Conservation (phyloP, 176 grass and related monocot species). For the Panicum miliaceum region DNA sequence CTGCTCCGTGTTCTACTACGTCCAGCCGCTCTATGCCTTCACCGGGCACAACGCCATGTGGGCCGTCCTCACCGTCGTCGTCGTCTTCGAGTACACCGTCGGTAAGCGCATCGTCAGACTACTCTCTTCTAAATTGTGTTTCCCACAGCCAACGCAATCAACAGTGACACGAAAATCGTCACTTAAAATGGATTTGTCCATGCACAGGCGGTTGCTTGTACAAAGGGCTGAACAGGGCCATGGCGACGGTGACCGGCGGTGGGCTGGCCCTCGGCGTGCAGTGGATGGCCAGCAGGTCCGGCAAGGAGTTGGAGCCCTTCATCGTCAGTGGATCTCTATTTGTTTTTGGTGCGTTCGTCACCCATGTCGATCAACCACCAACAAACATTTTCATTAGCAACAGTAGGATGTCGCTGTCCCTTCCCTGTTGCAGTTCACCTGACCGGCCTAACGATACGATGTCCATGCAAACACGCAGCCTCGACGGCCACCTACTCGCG, state of each 20-base stretch:
- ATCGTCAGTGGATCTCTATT: constrained; percentile 71
- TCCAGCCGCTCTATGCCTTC: constrained; percentile 55
- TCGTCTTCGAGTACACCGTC: constrained; percentile 76
- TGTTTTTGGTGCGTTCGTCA: constrained; percentile 58
- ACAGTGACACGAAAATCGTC: background rate
- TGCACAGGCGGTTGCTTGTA: constrained; percentile 75
- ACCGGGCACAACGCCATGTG: constrained; percentile 62
- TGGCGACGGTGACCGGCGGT: constrained; percentile 67
- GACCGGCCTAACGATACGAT: background rate
- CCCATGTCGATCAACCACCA: background rate
- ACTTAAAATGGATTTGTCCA: background rate
- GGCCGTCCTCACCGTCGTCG: constrained; percentile 62
- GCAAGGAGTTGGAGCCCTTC: constrained; percentile 62
- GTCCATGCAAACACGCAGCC: constrained; percentile 30
- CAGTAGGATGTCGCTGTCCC: background rate
- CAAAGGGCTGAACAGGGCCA: constrained; percentile 86
- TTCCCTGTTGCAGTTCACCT: background rate
- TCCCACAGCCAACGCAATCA: too few species aligned
- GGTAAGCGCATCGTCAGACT: constrained; percentile 37
- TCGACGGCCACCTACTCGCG: constrained; percentile 59
- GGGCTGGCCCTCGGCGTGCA: constrained; percentile 70
- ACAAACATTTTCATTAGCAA: background rate
- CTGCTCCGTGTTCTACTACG: constrained; percentile 74
- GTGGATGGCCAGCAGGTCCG: constrained; percentile 67
- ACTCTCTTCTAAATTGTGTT: background rate